Conservation (phyloP, 306 rosid genomes). For the Abrus pulchellus region DNA sequence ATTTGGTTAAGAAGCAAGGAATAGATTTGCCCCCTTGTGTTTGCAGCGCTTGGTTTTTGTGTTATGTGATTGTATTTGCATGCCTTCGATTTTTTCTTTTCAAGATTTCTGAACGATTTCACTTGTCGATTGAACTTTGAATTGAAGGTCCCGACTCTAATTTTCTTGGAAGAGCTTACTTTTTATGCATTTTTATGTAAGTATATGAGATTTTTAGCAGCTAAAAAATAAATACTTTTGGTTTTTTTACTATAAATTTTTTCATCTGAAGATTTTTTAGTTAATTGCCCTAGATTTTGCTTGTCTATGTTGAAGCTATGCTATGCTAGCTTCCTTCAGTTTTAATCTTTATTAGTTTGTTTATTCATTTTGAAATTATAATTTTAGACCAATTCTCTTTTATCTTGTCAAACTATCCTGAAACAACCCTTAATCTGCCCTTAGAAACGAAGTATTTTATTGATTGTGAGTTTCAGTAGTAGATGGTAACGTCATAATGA, state of each 20-base stretch:
- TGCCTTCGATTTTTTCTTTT: background rate
- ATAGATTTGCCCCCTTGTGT: background rate
- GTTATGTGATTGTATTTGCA: background rate
- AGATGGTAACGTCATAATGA: background rate
- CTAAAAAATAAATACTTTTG: background rate
- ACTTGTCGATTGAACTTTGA: background rate
- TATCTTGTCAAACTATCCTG: background rate
- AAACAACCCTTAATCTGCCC: background rate
- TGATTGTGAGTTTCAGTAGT: slow-evolving; percentile 16
- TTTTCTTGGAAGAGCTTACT: background rate
- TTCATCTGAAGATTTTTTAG: background rate
- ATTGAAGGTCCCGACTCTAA: background rate
- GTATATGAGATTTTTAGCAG: background rate
- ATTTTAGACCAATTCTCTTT: background rate
- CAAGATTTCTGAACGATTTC: background rate
- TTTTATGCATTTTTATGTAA: background rate
- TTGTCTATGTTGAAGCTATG: background rate
- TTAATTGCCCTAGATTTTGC: background rate
- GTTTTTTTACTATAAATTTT: background rate
- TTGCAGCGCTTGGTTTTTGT: background rate
- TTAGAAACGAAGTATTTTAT: slow-evolving; percentile 4
- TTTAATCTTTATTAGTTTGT: background rate
- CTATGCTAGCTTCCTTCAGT: background rate
- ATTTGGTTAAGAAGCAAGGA: background rate
- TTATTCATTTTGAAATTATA: background rate